Conservation (phyloP, 1,284 basidiomycete species). For the Malassezia sympodialis region DNA sequence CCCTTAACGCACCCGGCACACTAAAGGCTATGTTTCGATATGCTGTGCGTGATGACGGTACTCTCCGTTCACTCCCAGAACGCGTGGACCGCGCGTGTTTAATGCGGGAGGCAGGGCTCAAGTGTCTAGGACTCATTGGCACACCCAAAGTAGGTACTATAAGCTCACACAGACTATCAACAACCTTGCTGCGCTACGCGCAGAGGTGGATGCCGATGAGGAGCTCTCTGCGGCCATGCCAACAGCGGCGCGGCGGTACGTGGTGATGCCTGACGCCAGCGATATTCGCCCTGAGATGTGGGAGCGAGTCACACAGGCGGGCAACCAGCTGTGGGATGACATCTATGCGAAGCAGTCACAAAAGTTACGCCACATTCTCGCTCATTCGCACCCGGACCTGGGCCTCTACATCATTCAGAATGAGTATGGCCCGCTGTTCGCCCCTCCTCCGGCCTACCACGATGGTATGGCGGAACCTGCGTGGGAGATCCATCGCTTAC, state of each 20-base stretch:
- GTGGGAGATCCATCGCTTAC: constrained; percentile 65
- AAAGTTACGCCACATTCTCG: constrained; percentile 81
- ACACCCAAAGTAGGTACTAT: constrained; percentile 58
- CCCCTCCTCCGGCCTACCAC: constrained; percentile 55
- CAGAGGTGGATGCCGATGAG: constrained; percentile 33
- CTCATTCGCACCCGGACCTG: constrained; percentile 60
- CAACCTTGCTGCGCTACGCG: constrained; percentile 43
- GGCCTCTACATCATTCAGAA: constrained; percentile 77
- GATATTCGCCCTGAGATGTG: constrained; percentile 25
- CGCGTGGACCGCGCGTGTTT: constrained; percentile 58
- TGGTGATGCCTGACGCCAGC: constrained; percentile 12
- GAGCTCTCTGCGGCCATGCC: constrained; percentile 34
- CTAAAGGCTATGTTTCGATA: constrained; percentile 70
- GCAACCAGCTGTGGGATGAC: constrained; percentile 59
- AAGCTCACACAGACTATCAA: constrained; percentile 26
- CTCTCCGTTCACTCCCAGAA: constrained; percentile 55
- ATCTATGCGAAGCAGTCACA: constrained; percentile 82
- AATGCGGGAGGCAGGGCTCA: constrained; percentile 85
- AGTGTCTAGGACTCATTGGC: constrained; percentile 83
- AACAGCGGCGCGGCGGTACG: constrained; percentile 32
- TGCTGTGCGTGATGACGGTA: constrained; percentile 50
- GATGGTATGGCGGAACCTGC: constrained; percentile 36
- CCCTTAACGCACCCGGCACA: constrained; percentile 68
- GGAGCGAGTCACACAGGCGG: constrained; percentile 26
- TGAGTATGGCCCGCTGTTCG: constrained; percentile 73